Base-by-base conservation (phyloP, 345 rosid genomes). In the Kandelia obovata region DNA sequence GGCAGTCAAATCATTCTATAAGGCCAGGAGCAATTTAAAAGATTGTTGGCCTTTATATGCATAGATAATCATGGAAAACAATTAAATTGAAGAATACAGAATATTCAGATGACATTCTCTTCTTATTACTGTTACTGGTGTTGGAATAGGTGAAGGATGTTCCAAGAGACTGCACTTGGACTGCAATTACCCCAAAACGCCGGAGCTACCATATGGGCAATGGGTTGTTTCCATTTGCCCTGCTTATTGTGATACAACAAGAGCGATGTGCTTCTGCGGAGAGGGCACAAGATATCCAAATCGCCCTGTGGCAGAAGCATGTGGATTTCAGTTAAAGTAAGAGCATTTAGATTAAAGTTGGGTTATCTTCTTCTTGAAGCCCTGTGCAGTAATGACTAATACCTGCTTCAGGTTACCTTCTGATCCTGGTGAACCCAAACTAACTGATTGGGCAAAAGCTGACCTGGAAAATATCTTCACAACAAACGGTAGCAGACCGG, bases 261-360 rank as follows among this genome's bases (percentile, higher is more conserved):
- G 92, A 79, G 96, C 99, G 66, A 89, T 86, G 96, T 95, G 99
- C 78, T 95, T 88, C 81, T 92, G 99, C 82, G 99, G 97, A 77
- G 96, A 88, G 84, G 96, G 96, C 83, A 89, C 96, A 61, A 95
- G 87, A 67, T 95, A 92, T 79, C 99, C 99, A 61, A 86, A 87
- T 71, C 95, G 99, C 62, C 99, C 99, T 25, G 86, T 72, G 58
- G 85, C 99, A 39, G 99, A 94, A 83, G 69, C 88, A 31, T 94
- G 97, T 73, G 97, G 98, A 53, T 94, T 94, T 78, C 89, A 86
- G 60, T 31, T 81, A 35, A 85, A 78, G 99, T 87, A 83, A 86
- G 90, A 68, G 49, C 62, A 58, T 53, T 69, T 37, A 65, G 46
- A 46, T 26, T 56, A 31, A 46, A 31, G 51, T 32, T 59, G 21